Evolutionary conservation across 495 filamentous ascomycete species (phyloP).

Genomic region (Parathielavia hyrcaniae): DNA sequence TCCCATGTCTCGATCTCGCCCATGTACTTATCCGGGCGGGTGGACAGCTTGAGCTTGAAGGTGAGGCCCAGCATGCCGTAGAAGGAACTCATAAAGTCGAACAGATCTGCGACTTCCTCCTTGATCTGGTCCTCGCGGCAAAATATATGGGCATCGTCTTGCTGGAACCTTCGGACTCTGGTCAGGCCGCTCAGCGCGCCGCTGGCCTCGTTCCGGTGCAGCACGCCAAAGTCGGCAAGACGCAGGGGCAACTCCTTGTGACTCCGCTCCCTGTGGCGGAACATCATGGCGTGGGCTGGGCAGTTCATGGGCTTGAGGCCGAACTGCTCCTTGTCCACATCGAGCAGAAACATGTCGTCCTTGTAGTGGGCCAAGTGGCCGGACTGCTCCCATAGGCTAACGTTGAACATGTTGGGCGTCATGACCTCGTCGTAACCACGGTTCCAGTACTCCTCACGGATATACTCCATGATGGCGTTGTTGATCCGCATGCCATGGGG

Average conservation of each 20-base stretch:
- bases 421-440: conserved; percentile 93
- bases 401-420: conserved; percentile 93
- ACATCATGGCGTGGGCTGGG: conserved; percentile 48
- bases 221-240: conserved; percentile 89
- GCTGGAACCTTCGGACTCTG: conserved; percentile 84
- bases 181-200: conserved; percentile 87
- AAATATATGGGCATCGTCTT: conserved; percentile 91
- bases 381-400: conserved; percentile 82
- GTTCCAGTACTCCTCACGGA: conserved; percentile 84
- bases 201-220: conserved; percentile 92
- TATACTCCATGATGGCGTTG: conserved; percentile 74
- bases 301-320: conserved; percentile 98
- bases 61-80: conserved; percentile 89
- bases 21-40: conserved; percentile 85
- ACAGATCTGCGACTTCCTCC: conserved; percentile 76
- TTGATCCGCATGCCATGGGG: conserved; percentile 88
- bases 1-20: conserved; percentile 86
- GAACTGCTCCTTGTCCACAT: conserved; percentile 82
- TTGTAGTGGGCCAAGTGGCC: conserved; percentile 95
- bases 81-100: conserved; percentile 76
- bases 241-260: conserved; percentile 85
- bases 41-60: conserved; percentile 95
- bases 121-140: conserved; percentile 53
- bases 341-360: conserved; percentile 93
- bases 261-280: conserved; percentile 53